Base-by-base conservation (phyloP, 1,284 basidiomycete genomes). In the Hemileccinum hortonii region DNA sequence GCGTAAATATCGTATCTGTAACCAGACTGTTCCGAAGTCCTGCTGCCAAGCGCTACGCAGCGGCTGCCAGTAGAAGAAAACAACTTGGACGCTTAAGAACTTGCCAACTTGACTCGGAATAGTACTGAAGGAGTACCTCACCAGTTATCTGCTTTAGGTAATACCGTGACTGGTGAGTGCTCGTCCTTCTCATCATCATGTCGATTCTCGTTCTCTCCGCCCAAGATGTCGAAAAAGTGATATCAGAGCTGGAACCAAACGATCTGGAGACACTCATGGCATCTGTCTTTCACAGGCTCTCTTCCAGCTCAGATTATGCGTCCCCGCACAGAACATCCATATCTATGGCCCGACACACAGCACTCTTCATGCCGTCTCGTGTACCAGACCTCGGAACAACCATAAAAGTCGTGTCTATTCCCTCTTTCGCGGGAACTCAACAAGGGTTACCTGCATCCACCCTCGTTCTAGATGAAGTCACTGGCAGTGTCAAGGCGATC, bases 391-490 rank as follows among this genome's bases (percentile, higher is more conserved):
- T 72, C 16, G 75, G 74, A 8, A 84, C 83, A 3, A 74, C 85
- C 3, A 75, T 88, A 56, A 93, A 94, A 69, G 78, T 89, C 30
- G 90, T 90, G 3, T 84, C 82, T 11, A 76, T 91, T 1, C 89
- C 90, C 0, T 73, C 67, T 1, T 46, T 49, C 0, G 53, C 69
- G 4, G 72, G 62, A 3, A 74, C 76, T 29, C 64, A 56, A 2
- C 71, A 73, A 4, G 91, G 92, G 0, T 64, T 94, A 8, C 89
- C 91, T 2, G 91, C 78, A 0, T 85, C 84, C 3, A 94, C 89
- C 0, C 66, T 93, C 24, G 77, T 94, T 2, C 64, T 95, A 29
- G 84, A 94, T 61, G 86, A 91, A 56, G 61, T 62, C 6, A 83
- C 79, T 0, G 92, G 92, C 2, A 70, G 72, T 3, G 78, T 85